phyloP scores from a whole-genome alignment of 108 stramenopile genomes.

The Chaetoceros muelleri region DNA sequence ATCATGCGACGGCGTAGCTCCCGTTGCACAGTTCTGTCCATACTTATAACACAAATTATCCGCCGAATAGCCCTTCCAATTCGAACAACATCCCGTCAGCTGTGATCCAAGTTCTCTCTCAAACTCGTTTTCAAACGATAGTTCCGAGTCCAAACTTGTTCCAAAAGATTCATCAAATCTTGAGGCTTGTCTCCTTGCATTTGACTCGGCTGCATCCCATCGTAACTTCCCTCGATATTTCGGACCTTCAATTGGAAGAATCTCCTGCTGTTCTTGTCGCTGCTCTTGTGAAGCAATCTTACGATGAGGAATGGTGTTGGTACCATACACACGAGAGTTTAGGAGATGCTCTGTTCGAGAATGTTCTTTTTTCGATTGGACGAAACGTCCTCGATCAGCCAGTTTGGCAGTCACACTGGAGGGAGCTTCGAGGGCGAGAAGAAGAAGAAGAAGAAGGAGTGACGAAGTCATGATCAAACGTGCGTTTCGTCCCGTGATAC shows the following conservation, averaged over 20 bases:
- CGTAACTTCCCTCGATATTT: constrained; percentile 10
- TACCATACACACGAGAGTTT: not conserved
- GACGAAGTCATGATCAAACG: no score
- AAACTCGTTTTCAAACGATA: not conserved
- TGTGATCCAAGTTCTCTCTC: constrained; percentile 29
- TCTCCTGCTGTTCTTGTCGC: not conserved
- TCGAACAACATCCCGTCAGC: constrained; percentile 64
- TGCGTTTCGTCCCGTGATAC: no score
- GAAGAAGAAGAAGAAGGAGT: no score
- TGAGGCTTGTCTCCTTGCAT: not conserved
- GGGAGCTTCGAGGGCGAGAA: no score
- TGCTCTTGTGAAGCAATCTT: no score
- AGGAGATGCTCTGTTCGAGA: constrained; percentile 2
- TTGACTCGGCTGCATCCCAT: not conserved
- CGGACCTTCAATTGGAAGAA: constrained; percentile 11
- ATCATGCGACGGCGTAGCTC: constrained; percentile 68
- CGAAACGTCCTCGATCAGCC: constrained; percentile 17
- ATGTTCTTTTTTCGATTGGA: constrained; percentile 9
- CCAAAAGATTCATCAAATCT: not conserved
- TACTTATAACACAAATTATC: constrained; percentile 49
- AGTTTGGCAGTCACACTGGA: no score
- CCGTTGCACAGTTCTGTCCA: constrained; percentile 53
- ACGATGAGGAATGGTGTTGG: not conserved
- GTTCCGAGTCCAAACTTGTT: not conserved
- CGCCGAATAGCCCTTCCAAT: constrained; percentile 45